A percentile compares a stretch with the other conserved stretches of the same genome.
Evolutionary conservation across 1,284 basidiomycete species (phyloP).

Genomic region (Trichosporon sp.): DNA sequence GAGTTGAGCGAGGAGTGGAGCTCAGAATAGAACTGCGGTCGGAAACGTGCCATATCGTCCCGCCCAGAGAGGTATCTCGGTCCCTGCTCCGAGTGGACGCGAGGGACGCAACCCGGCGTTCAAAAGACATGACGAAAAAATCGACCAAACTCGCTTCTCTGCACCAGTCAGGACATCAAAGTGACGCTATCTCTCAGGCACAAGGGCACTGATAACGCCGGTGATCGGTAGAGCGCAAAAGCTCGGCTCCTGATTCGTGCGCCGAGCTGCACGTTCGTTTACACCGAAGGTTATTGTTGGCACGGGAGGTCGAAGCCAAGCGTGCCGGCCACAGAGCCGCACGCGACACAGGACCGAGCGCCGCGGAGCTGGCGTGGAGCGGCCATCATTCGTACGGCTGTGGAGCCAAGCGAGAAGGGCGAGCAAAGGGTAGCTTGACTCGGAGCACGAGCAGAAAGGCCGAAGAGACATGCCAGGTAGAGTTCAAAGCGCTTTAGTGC

Average conservation of each 20-base stretch:
- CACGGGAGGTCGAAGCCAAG: not conserved
- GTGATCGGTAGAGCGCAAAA: not conserved
- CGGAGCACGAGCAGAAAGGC: not conserved
- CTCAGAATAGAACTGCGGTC: constrained; percentile 11
- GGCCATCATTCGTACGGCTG: too few species aligned
- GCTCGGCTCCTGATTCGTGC: not conserved
- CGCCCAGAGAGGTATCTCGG: not conserved
- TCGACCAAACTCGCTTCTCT: not conserved
- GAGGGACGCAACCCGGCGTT: not conserved
- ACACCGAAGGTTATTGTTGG: not conserved
- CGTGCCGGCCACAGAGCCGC: too few species aligned
- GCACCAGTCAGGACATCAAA: not conserved
- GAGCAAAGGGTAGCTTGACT: not conserved
- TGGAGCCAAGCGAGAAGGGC: not conserved
- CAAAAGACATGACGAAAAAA: not conserved
- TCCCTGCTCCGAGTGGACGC: too few species aligned
- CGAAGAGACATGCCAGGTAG: too few species aligned
- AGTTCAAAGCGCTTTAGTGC: not conserved
- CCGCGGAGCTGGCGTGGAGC: not conserved
- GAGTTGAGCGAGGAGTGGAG: not conserved
- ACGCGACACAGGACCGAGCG: not conserved
- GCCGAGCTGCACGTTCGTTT: not conserved
- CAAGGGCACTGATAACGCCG: constrained; percentile 7
- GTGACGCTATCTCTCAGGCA: constrained; percentile 9
- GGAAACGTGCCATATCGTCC: not conserved